A percentile compares a stretch with the other conserved stretches of the same genome.
Evolutionary conservation across 768 basidiomycete species (phyloP).

Genomic region (Butyriboletus loyo): DNA sequence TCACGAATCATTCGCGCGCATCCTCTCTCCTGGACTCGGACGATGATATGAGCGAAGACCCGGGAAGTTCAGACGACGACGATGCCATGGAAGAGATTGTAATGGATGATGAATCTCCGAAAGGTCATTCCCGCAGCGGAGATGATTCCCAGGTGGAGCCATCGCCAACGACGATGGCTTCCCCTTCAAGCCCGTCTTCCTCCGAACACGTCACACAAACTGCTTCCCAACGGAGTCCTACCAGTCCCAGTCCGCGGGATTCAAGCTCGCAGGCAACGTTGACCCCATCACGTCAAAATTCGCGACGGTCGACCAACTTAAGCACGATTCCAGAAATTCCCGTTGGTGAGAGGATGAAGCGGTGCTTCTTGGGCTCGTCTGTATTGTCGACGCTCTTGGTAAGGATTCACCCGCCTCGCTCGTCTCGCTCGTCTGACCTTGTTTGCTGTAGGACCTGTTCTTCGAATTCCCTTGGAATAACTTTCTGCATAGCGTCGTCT

Average conservation of each 20-base stretch:
- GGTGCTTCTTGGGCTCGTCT: conserved; percentile 67
- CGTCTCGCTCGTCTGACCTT: not conserved
- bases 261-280: conserved; percentile 35
- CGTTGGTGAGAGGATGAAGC: conserved; percentile 79
- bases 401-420: conserved; percentile 27
- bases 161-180: conserved; percentile 28
- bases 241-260: conserved; percentile 27
- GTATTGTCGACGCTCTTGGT: conserved; percentile 79
- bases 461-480: conserved; percentile 98
- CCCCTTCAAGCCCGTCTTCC: conserved; percentile 30
- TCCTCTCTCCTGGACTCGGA: conserved; percentile 64
- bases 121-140: conserved; percentile 23
- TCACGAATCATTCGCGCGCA: conserved; percentile 50
- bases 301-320: conserved; percentile 42
- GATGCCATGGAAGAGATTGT: conserved; percentile 82
- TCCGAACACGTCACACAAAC: conserved; percentile 29
- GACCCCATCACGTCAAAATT: conserved; percentile 53
- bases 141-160: conserved; percentile 34
- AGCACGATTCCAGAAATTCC: conserved; percentile 42
- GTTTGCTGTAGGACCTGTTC: conserved; percentile 70
- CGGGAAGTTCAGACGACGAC: conserved; percentile 75
- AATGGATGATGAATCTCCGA: conserved; percentile 62
- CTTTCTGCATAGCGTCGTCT: conserved; percentile 94
- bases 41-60: conserved; percentile 73
- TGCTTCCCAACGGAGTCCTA: conserved; percentile 26